A percentile compares a stretch with the other conserved stretches of the same genome.
phyloP scores from a whole-genome alignment of 441 rosid species.

The Brassica hybrid region DNA sequence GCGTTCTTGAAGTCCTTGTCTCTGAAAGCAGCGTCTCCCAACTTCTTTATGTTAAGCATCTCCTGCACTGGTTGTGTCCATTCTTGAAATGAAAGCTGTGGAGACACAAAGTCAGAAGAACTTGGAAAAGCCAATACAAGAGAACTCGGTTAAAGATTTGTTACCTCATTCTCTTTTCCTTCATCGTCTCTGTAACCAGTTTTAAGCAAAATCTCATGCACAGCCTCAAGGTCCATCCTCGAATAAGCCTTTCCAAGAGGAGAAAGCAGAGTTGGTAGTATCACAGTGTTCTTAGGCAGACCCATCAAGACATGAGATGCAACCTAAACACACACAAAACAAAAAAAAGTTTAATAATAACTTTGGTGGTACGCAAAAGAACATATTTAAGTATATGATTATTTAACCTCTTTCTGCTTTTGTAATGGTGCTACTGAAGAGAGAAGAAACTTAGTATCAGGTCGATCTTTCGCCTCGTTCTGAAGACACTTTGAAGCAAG shows the following conservation, averaged over 20 bases:
- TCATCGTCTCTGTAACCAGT: conserved; percentile 88
- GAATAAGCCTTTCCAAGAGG: conserved; percentile 49
- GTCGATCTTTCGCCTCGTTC: conserved; percentile 78
- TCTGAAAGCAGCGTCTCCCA: conserved; percentile 61
- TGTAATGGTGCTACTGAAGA: conserved; percentile 62
- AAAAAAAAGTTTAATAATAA: neutral
- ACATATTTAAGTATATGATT: neutral
- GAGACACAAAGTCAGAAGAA: neutral
- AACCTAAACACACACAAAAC: conserved; percentile 34
- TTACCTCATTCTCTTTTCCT: conserved; percentile 72
- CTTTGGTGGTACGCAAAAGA: no score
- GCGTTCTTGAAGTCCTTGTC: conserved; percentile 75
- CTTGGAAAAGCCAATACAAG: no score
- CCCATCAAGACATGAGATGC: conserved; percentile 46
- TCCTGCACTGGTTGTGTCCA: conserved; percentile 78
- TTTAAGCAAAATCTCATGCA: conserved; percentile 78
- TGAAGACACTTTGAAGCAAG: conserved; percentile 86
- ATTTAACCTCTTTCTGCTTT: conserved; percentile 64
- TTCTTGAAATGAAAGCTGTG: conserved; percentile 61
- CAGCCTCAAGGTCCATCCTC: conserved; percentile 78
- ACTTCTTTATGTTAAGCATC: conserved; percentile 59
- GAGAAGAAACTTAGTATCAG: conserved; percentile 66
- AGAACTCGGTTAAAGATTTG: neutral
- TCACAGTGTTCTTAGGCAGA: conserved; percentile 34
- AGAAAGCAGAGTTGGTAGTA: conserved; percentile 44